Evolutionary conservation across 768 basidiomycete species (phyloP).

Genomic region (Lactarius quietus): DNA sequence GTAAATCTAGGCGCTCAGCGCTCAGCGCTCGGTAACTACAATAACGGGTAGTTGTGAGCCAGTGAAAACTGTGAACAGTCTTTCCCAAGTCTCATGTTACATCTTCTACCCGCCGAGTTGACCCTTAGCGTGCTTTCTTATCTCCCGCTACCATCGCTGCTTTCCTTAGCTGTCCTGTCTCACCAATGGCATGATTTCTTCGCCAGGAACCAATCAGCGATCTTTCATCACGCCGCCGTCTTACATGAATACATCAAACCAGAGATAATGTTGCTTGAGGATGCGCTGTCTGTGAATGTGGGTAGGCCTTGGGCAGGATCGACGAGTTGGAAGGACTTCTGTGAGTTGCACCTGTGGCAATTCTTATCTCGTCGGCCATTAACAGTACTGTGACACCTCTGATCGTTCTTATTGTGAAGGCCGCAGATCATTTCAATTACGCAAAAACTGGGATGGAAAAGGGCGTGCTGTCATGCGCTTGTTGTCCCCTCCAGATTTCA

Average conservation of each 20-base stretch:
- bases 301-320: neutral
- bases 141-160: slow-evolving; percentile 46
- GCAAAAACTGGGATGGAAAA: slow-evolving; percentile 54
- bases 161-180: slow-evolving; percentile 29
- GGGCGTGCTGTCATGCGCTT: slow-evolving; percentile 40
- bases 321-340: neutral
- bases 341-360: slow-evolving; percentile 22
- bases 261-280: slow-evolving; percentile 30
- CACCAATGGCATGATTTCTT: slow-evolving; percentile 37
- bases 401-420: slow-evolving; percentile 36
- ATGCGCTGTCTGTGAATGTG: slow-evolving; percentile 34
- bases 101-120: slow-evolving; percentile 52
- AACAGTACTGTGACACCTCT: neutral
- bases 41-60: too few relatives aligned
- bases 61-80: too few relatives aligned
- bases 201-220: slow-evolving; percentile 40
- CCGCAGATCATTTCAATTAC: slow-evolving; percentile 41
- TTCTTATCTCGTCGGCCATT: slow-evolving; percentile 13
- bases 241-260: slow-evolving; percentile 27
- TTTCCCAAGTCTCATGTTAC: too few relatives aligned
- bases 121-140: slow-evolving; percentile 46
- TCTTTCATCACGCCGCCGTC: slow-evolving; percentile 55
- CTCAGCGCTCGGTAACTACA: too few relatives aligned
- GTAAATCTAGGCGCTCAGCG: too few relatives aligned
- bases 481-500: slow-evolving; percentile 35